phyloP scores from a whole-genome alignment of 2,329 filamentous ascomycete species.

The Pyricularia sp. region DNA sequence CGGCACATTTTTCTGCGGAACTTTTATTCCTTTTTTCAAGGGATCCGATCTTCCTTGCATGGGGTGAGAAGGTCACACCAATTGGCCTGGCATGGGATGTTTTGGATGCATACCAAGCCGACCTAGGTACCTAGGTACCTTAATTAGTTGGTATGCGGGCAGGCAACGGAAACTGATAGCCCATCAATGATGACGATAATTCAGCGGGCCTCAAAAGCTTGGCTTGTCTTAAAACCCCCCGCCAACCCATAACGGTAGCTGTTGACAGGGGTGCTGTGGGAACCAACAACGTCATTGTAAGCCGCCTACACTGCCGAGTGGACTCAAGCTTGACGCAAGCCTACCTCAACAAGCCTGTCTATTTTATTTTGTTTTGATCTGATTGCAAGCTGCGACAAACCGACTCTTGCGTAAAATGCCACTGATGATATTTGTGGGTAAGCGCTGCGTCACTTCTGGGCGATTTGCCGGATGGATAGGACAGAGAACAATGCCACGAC shows the following conservation, averaged over 20 bases:
- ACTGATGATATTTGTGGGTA: not conserved
- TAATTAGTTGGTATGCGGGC: not conserved
- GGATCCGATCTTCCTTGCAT: not conserved
- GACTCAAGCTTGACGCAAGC: not conserved
- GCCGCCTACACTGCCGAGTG: not conserved
- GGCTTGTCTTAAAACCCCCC: not conserved
- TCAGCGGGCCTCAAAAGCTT: not conserved
- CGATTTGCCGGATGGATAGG: not conserved
- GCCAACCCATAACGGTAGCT: not conserved
- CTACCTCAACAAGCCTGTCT: not conserved
- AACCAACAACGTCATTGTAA: not conserved
- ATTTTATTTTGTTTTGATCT: not conserved
- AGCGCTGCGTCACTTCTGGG: not conserved
- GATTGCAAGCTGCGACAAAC: not conserved
- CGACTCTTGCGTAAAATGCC: not conserved
- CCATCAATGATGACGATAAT: not conserved
- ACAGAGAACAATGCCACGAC: not conserved
- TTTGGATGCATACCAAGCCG: not conserved
- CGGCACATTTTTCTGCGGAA: not conserved
- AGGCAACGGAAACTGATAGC: not conserved
- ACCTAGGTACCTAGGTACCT: not conserved
- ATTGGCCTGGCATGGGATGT: not conserved
- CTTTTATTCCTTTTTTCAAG: not conserved
- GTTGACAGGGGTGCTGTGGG: not conserved
- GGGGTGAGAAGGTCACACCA: not conserved